A percentile compares a stretch with the other conserved stretches of the same genome.
Conservation (phyloP, 441 rosid species). For the Gossypium armourianum region DNA sequence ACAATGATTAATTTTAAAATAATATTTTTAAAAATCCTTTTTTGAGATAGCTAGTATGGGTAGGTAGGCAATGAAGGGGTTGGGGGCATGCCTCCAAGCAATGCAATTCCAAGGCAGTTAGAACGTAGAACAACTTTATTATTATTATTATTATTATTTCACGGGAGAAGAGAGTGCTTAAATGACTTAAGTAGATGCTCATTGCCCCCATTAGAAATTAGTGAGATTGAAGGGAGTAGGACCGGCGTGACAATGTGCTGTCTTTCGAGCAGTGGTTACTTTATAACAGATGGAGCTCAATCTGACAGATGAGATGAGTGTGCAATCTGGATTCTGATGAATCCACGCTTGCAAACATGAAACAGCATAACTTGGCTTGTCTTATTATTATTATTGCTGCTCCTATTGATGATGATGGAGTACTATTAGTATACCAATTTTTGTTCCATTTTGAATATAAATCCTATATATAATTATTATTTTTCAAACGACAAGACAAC, state of each 20-base stretch:
- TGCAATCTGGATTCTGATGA: neutral
- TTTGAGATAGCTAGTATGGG: neutral
- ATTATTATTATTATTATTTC: neutral
- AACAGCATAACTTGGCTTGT: neutral
- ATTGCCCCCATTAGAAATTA: neutral
- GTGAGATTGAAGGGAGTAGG: neutral
- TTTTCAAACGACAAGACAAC: too few relatives aligned
- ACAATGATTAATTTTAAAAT: slow-evolving; percentile 1
- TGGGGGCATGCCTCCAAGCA: neutral
- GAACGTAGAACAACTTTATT: neutral
- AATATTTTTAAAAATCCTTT: neutral
- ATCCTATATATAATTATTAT: too few relatives aligned
- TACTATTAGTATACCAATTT: too few relatives aligned
- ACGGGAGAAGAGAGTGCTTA: neutral
- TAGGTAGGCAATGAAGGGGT: neutral
- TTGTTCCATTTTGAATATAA: too few relatives aligned
- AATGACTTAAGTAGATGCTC: neutral
- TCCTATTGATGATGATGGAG: too few relatives aligned
- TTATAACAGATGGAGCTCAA: neutral
- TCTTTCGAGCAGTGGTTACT: neutral
- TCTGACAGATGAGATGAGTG: neutral
- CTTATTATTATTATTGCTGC: too few relatives aligned
- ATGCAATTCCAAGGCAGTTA: neutral
- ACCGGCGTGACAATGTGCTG: neutral
- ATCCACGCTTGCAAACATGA: neutral